These are phyloP conservation scores for Endoconidiophora laricicola DNA, from an alignment of 2,329 filamentous ascomycete genomes.

Conservation along the genomic window DNA sequence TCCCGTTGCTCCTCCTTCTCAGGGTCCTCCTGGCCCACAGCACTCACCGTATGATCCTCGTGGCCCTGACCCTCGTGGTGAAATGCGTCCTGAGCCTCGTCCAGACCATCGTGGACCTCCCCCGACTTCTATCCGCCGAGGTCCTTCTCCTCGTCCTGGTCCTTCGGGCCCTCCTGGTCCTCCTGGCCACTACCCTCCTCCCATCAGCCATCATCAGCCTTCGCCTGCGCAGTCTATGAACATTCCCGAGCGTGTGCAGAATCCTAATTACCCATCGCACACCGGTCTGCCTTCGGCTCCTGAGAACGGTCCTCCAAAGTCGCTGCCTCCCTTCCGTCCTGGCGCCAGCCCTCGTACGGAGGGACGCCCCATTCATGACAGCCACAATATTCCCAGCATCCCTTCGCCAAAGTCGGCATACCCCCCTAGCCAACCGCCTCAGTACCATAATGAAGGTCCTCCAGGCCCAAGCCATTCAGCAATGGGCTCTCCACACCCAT, in stretches of 20 bases:
- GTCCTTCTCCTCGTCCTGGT: neutral
- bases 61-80: conserved; percentile 13
- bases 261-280: conserved; percentile 44
- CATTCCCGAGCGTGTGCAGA: conserved; percentile 30
- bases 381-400: conserved; percentile 36
- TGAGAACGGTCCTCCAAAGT: conserved; percentile 10
- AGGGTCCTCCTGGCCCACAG: conserved; percentile 28
- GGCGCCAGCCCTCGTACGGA: conserved; percentile 71
- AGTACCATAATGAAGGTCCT: conserved; percentile 49
- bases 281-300: conserved; percentile 17
- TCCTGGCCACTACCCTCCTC: conserved; percentile 28
- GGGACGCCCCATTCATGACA: conserved; percentile 66
- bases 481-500: conserved; percentile 44
- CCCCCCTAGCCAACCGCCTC: conserved; percentile 49
- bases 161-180: conserved; percentile 28
- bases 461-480: conserved; percentile 28
- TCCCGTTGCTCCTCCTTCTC: conserved; percentile 4
- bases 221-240: conserved; percentile 23
- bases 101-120: conserved; percentile 19
- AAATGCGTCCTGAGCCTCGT: conserved; percentile 6
- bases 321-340: conserved; percentile 47
- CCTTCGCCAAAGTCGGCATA: conserved; percentile 85
- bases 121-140: conserved; percentile 16
- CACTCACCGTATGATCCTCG: conserved; percentile 38
- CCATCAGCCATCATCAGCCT: conserved; percentile 20